Base-by-base conservation (phyloP, 257 asterid genomes). In the Jacaranda copaia region DNA sequence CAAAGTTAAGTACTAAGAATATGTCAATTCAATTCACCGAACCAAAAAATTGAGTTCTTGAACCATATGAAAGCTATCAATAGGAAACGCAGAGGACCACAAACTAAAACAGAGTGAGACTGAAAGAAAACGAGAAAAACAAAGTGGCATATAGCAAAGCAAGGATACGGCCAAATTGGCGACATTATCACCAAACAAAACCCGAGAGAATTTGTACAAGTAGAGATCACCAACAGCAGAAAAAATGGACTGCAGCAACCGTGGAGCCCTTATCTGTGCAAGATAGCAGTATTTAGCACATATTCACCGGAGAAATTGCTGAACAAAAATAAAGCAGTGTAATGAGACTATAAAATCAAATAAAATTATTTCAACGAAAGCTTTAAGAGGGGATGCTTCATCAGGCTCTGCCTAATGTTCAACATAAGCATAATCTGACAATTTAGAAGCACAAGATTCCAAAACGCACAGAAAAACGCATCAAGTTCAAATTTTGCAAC, bases 141-240 rank as follows among this genome's bases (percentile, higher is more conserved):
- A 35, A 36, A 68, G 8, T 9, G 19, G 49, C 35, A 75, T 42
- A 13, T 19, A 16, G 13, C 79, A 72, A 39, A 12, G 55, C 67
- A 86, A 93, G 96, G 98, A 93, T 96, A 96, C 99, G 42, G 96
- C 85, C 88, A 93, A 95, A 46, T 72, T 82, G 6, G 99, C 93
- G 15, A 82, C 96, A 73, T 15, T 65, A 45, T 83, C 82, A 78
- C 90, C 95, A 83, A 91, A 93, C 75, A 93, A 77, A 79, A 75
- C 86, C 71, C 77, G 86, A 57, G 99, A 91, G 63, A 88, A 85
- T 51, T 89, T 90, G 83, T 82, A 93, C 78, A 87, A 75, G 84
- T 96, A 93, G 38, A 93, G 88, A 85, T 96, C 99, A 40, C 99
- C 92, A 75, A 88, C 16, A 14, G 98, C 92, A 73, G 99, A 80